phyloP scores from a whole-genome alignment of 106 monocot species.

The Allium sativum region DNA sequence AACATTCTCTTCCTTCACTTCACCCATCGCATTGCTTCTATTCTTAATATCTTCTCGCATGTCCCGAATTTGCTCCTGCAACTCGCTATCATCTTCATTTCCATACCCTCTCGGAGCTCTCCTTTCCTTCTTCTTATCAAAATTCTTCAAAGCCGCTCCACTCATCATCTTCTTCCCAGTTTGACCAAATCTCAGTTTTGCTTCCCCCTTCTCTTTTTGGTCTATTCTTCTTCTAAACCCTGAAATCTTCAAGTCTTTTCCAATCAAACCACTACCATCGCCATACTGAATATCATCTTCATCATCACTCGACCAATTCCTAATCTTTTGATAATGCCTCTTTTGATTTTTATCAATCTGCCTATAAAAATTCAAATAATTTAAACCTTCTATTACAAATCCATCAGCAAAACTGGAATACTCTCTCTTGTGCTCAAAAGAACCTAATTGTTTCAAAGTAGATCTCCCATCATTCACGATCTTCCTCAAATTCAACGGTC shows the following conservation, averaged over 20 bases:
- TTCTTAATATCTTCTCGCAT: slow-evolving; percentile 42
- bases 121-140: slow-evolving; percentile 53
- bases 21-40: slow-evolving; percentile 12
- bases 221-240: slow-evolving; percentile 12
- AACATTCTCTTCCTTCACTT: slow-evolving; percentile 27
- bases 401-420: slow-evolving; percentile 12
- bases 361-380: no score
- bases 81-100: slow-evolving; percentile 20
- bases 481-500: slow-evolving; percentile 35
- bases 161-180: slow-evolving; percentile 43
- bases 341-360: no score
- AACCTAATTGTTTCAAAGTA: neutral
- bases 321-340: slow-evolving; percentile 14
- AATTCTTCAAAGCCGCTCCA: slow-evolving; percentile 49
- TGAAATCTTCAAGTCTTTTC: slow-evolving; percentile 3
- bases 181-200: neutral
- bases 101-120: slow-evolving; percentile 18
- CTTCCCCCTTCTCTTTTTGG: slow-evolving; percentile 17
- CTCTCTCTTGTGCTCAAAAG: slow-evolving; percentile 27
- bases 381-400: no score
- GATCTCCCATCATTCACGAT: slow-evolving; percentile 18
- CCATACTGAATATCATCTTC: slow-evolving; percentile 16
- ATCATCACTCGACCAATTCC: slow-evolving; percentile 39
- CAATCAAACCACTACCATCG: neutral
- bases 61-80: slow-evolving; percentile 21